Evolutionary conservation across 495 filamentous ascomycete species (phyloP), one percentile per base, ranked within the genome.

Genomic region (Talaromyces adpressus): DNA sequence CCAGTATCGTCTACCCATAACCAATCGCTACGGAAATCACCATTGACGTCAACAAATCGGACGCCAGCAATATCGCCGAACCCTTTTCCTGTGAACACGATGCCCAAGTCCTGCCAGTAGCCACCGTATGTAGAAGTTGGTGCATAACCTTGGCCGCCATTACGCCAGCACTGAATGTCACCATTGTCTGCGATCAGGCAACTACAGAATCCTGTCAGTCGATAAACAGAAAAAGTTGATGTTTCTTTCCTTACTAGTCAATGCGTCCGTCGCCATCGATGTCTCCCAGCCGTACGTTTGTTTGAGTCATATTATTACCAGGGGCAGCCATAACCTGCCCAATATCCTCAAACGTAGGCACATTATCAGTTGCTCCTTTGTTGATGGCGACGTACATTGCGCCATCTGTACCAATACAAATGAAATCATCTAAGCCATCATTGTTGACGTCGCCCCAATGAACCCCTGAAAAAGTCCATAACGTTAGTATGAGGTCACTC

Each of bases 341-440:
- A 3, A 45, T 47, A 22, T 36, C 29, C 58, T 45, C 51, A 41
- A 65, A 65, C 20, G 29, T 62, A 0, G 63, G 63, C 16, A 23
- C 9, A 18, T 61, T 63, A 16, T 57, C 27, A 8, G 18, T 25
- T 9, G n/a, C 22, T 18, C 52, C 67, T 12, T 67, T 12, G 39
- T 69, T 70, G 47, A 71, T 66, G 36, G 63, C 47, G 2, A 64
- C 65, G 30, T 68, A 69, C 22, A 64, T 60, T 18, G 62, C 60
- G 2, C 69, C 71, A 23, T 63, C 57, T 4, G 45, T 14, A 18
- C 39, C 51, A 36, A 75, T 68, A 63, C 70, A 75, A 62, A 78
- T 70, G 16, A 75, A 70, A 56, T 80, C 78, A 63, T 77, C 77
- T 6, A 77, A 63, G 1, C 76, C 77, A 32, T 75, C 67, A 39